Base-by-base conservation (phyloP, 306 rosid species). In the Gastrolobium villosum region DNA sequence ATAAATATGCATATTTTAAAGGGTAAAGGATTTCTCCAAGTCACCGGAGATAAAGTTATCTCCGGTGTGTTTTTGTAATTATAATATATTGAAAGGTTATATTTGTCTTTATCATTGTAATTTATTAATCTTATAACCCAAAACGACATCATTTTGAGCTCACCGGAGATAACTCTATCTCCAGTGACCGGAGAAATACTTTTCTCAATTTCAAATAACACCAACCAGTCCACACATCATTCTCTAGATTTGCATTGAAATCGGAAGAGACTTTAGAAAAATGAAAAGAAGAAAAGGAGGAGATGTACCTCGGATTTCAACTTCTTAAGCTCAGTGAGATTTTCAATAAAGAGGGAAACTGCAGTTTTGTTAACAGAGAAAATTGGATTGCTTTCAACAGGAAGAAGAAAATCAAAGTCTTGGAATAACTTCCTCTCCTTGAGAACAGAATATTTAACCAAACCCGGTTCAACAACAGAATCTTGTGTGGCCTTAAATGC, bases 311-410 rank as follows among this genome's bases (percentile, higher is more conserved):
- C 6, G 0, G 60, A 43, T 30, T 75, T 82, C 35, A 85, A 59
- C 4, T 4, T 10, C 28, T 5, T 6, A 2, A 87, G 89, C 3
- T 0, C 2, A 0, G 6, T n/a, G 5, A 1, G 35, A 13, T 62
- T 11, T 0, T 13, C 40, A 2, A 0, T 1, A 5, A 90, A 87
- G 82, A 83, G 82, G 0, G 26, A 20, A 20, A 20, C 26, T 0
- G 81, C 83, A 20, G 78, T 57, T n/a, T 2, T 13, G 52, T 90
- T 81, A 45, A 93, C 3, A 63, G 44, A 68, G 77, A 89, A 89
- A 64, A 0, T 0, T 53, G 77, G 50, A 61, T 1, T 37, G 6
- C 0, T 50, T 53, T 69, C 77, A 32, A 20, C 26, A 20, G 77
- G 37, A 65, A 79, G 40, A 1, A 93, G 69, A 65, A 88, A 89